Conservation (phyloP, 1,284 basidiomycete species). For the Sporisorium reilianum region DNA sequence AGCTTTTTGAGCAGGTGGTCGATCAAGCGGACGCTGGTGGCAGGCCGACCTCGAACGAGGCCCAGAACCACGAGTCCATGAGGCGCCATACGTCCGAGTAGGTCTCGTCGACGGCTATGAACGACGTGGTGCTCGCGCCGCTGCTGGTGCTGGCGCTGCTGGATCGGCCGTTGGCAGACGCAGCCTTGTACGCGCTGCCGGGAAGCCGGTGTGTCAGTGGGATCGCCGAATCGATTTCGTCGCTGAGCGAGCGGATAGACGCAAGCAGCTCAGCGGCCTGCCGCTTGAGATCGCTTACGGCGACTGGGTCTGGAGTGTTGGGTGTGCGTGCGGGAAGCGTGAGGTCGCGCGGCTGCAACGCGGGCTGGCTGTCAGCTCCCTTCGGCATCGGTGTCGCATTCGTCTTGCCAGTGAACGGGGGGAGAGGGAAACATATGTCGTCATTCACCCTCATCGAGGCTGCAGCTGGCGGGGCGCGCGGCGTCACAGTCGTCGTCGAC, state of each 20-base stretch:
- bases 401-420: constrained; percentile 14
- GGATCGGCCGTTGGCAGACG: background rate
- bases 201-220: constrained; percentile 26
- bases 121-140: constrained; percentile 4
- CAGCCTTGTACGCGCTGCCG: constrained; percentile 7
- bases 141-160: background rate
- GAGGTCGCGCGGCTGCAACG: background rate
- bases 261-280: constrained; percentile 25
- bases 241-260: constrained; percentile 23
- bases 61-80: constrained; percentile 47
- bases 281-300: constrained; percentile 18
- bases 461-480: background rate
- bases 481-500: constrained; percentile 20
- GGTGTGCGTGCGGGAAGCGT: background rate
- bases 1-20: background rate
- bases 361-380: background rate
- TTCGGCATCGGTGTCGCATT: too few relatives aligned
- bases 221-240: constrained; percentile 26
- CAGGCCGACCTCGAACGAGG: constrained; percentile 23
- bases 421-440: constrained; percentile 26
- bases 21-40: background rate
- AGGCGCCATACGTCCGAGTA: constrained; percentile 32
- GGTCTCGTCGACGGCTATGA: constrained; percentile 25
- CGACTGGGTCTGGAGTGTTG: background rate
- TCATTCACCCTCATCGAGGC: constrained; percentile 27